Evolutionary conservation across 169 alveolate species (phyloP).

Genomic region (Cryptosporidium meleagridis): DNA sequence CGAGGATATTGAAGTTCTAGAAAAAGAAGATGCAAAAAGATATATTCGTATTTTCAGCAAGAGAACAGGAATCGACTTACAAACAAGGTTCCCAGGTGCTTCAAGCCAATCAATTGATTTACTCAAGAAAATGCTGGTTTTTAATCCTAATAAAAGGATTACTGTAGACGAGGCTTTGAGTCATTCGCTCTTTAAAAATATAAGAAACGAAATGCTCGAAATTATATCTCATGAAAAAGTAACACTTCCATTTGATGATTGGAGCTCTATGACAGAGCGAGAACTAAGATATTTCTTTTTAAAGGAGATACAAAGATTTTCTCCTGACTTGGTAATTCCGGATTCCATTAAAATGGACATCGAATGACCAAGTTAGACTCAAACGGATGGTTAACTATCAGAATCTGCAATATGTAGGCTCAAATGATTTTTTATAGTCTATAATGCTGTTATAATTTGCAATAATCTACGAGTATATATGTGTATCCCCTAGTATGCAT

Average conservation of each 20-base stretch:
- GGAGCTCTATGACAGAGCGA: slow-evolving; percentile 90
- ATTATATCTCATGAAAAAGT: slow-evolving; percentile 78
- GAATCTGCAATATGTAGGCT: slow-evolving; percentile 21
- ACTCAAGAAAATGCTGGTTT: slow-evolving; percentile 91
- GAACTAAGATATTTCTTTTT: slow-evolving; percentile 87
- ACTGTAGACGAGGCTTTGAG: slow-evolving; percentile 92
- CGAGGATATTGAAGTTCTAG: slow-evolving; percentile 90
- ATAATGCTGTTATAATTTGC: slow-evolving; percentile 1
- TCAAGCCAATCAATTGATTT: slow-evolving; percentile 92
- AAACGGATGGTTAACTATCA: background rate
- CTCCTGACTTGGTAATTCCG: slow-evolving; percentile 87
- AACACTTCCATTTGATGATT: slow-evolving; percentile 89
- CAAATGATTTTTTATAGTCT: slow-evolving; percentile 1
- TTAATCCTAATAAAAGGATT: slow-evolving; percentile 92
- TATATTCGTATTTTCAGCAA: slow-evolving; percentile 85
- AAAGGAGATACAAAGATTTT: slow-evolving; percentile 85
- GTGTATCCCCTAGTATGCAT: background rate
- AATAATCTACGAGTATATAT: background rate
- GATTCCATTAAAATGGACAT: slow-evolving; percentile 26
- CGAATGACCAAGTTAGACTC: slow-evolving; percentile 1
- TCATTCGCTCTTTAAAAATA: slow-evolving; percentile 92
- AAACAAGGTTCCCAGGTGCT: slow-evolving; percentile 85
- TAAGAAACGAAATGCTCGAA: slow-evolving; percentile 80
- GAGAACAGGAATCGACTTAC: slow-evolving; percentile 83
- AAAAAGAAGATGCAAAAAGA: slow-evolving; percentile 87